Conservation (phyloP, 2,329 filamentous ascomycete species). For the Aspergillus ruber region DNA sequence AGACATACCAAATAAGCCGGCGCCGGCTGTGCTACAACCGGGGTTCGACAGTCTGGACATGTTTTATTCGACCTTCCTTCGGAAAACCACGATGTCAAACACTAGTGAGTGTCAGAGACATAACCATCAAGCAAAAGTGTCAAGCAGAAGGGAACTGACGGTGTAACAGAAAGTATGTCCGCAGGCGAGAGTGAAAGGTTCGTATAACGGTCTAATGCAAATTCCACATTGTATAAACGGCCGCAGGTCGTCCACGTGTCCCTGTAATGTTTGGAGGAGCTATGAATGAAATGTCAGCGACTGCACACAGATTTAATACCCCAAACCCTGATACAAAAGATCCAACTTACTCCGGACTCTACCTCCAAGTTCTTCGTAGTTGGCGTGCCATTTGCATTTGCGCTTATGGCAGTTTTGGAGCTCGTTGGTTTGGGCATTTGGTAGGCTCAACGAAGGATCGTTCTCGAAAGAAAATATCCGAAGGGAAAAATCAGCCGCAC, state of each 20-base stretch:
- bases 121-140: background rate
- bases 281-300: constrained; percentile 13
- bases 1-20: constrained; percentile 56
- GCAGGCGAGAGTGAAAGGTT: constrained; percentile 62
- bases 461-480: background rate
- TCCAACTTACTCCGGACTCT: constrained; percentile 26
- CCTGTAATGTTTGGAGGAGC: constrained; percentile 39
- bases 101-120: constrained; percentile 37
- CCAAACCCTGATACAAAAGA: background rate
- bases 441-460: background rate
- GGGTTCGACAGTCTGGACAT: constrained; percentile 61
- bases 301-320: background rate
- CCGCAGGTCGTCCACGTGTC: constrained; percentile 57
- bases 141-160: constrained; percentile 32
- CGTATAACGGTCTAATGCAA: constrained; percentile 62
- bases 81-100: constrained; percentile 51
- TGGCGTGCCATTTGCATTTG: constrained; percentile 6
- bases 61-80: constrained; percentile 54
- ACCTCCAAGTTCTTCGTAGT: constrained; percentile 5
- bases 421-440: background rate
- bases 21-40: constrained; percentile 53
- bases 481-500: background rate
- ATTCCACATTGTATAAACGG: constrained; percentile 60
- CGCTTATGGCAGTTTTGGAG: constrained; percentile 5
- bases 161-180: constrained; percentile 69